Base-by-base conservation (phyloP, 1,284 basidiomycete genomes). In the Leucoagaricus sp. region DNA sequence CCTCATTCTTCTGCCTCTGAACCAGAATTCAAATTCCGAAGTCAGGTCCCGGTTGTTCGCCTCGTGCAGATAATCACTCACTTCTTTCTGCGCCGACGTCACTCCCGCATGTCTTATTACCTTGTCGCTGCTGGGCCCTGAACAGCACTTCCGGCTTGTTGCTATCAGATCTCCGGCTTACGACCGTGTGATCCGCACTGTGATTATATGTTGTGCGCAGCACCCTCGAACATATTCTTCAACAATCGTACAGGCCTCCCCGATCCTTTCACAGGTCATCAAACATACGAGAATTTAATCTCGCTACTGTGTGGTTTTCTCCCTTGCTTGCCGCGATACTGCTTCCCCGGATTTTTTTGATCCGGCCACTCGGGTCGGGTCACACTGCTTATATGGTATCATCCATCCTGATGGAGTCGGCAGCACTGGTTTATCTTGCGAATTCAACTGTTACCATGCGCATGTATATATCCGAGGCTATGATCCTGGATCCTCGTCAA, bases 161-260 rank as follows among this genome's bases (percentile, higher is more conserved):
- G 41, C 19, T 41, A 17, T 33, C 4, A 26, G n/a, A 6, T 53
- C 31, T 25, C 17, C 31, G 31, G 31, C 23, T 40, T 48, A 46
- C 53, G 36, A 44, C 51, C 42, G 51, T 46, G 33, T 50, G 49
- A 50, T 53, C 51, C 44, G 51, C 21, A 34, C 29, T 31, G 26
- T 21, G 29, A 31, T 42, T 28, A 33, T 34, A 41, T 23, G 34
- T 45, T 31, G 19, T 45, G 17, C 42, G 31, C 51, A 53, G 41
- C 42, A 38, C 25, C 31, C 51, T 36, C 31, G 29, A 28, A 21
- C 4, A 34, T 7, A 31, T 9, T 52, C 17, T 26, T 31, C 23
- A 19, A 25, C 42, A 26, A 34, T 17, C 17, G 13, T 17, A 23
- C 17, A 34, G 19, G 31, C 23, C 15, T 42, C 41, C n/a, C 15